Evolutionary conservation across 169 alveolate species (phyloP), one percentile per base, ranked within the genome.

Genomic region (Plasmodium ovale): DNA sequence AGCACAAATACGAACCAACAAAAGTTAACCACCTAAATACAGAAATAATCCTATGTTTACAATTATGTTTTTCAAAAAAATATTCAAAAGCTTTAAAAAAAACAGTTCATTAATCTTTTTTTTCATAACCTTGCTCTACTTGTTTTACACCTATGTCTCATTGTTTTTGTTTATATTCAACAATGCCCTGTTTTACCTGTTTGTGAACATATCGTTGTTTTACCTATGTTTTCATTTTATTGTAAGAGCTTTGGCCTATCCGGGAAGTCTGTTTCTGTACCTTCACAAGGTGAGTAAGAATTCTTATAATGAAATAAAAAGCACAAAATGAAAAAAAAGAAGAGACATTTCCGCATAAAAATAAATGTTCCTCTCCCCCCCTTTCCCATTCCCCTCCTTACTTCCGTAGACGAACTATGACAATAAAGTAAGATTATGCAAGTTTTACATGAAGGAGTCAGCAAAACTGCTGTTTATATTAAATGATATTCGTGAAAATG

Each of bases 231-330:
- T 82, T 49, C 77, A 82, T 37, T 82, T 82, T 67, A 33, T 82
- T 35, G 84, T 82, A 44, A 65, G 90, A 49, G 90, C 90, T 42
- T 58, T 82, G 39, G 39, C 90, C 7, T 82, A 82, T 62, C 90
- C 90, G 2, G 90, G 90, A 58, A 82, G 90, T 35, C 54, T 82
- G 60, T 54, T 67, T 49, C 37, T 82, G 25, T 82, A 51, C 70
- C 54, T 42, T 33, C 54, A 82, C 33, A 82, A 82, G 90, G 90
- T 82, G 42, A 64, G 27, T 1, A 60, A 0, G 10, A 35, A 59
- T 33, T n/a, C n/a, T n/a, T n/a, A n/a, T n/a, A n/a, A 12, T n/a
- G n/a, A 71, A 51, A 71, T 5, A 19, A 31, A 49, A 54, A 31
- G 6, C 7, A 6, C 29, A 44, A n/a, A 44, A 29, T 37, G 42